Evolutionary conservation across 768 basidiomycete genomes (phyloP).

Genomic region (Artomyces pyxidatus): DNA sequence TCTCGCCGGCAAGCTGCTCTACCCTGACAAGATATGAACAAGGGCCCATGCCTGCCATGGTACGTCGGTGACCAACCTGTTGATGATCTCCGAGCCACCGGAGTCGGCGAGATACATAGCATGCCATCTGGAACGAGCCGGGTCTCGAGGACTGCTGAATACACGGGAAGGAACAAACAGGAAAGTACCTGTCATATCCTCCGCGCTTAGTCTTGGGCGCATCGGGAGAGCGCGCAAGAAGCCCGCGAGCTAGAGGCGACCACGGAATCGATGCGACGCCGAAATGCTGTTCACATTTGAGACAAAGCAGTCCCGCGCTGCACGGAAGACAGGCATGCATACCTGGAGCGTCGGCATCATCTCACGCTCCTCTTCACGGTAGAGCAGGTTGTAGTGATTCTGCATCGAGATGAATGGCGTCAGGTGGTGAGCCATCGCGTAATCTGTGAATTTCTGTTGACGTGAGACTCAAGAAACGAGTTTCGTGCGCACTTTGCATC

Average conservation of each 20-base stretch:
- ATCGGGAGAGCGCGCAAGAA: neutral
- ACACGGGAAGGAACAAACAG: neutral
- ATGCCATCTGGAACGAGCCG: neutral
- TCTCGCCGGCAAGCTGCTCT: slow-evolving; percentile 27
- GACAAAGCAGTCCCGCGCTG: neutral
- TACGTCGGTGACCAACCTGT: neutral
- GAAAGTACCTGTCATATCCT: neutral
- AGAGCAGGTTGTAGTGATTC: slow-evolving; percentile 29
- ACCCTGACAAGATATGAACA: slow-evolving; percentile 11
- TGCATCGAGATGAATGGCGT: slow-evolving; percentile 33
- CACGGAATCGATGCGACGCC: slow-evolving; percentile 4
- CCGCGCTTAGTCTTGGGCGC: neutral
- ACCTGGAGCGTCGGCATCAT: slow-evolving; percentile 23
- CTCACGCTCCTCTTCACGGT: slow-evolving; percentile 30
- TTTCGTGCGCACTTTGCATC: neutral
- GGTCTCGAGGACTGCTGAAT: neutral
- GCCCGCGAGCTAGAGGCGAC: slow-evolving; percentile 5
- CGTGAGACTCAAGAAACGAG: neutral
- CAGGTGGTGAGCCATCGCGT: slow-evolving; percentile 24
- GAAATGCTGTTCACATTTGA: neutral
- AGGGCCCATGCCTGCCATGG: neutral
- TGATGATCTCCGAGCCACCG: neutral
- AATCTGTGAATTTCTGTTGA: slow-evolving; percentile 17
- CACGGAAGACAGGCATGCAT: neutral
- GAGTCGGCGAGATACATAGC: neutral